Conservation (phyloP, 495 filamentous ascomycete genomes). For the Usnea hakonensis region DNA sequence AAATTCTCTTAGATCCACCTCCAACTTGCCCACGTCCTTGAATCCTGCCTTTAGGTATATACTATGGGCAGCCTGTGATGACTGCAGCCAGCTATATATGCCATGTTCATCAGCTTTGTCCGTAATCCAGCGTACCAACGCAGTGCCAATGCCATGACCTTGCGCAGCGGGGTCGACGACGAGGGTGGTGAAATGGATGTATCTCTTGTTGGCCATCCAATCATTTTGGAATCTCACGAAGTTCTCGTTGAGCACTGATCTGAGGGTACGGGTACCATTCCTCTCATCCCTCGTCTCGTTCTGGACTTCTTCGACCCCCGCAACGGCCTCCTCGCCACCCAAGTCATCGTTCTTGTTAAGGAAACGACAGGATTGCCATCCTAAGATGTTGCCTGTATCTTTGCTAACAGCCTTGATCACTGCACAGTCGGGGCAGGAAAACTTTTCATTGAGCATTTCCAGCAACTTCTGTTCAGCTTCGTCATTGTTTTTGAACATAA, state of each 20-base stretch:
- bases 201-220: not conserved
- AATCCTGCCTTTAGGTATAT: conserved; percentile 8
- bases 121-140: conserved; percentile 27
- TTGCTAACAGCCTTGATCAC: conserved; percentile 9
- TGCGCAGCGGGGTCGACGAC: conserved; percentile 37
- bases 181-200: conserved; percentile 21
- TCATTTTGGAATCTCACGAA: not conserved
- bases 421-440: not conserved
- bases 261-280: not conserved
- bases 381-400: conserved; percentile 5
- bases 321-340: not conserved
- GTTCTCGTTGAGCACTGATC: not conserved
- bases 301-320: not conserved
- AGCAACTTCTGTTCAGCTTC: not conserved
- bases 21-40: not conserved
- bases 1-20: conserved; percentile 9
- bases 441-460: not conserved
- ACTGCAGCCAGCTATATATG: conserved; percentile 9
- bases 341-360: not conserved
- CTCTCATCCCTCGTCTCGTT: not conserved
- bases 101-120: not conserved
- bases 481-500: conserved; percentile 3
- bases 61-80: not conserved
- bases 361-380: not conserved
- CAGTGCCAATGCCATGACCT: conserved; percentile 37